Conservation (phyloP, 106 monocot genomes). For the Ottelia alismoides region DNA sequence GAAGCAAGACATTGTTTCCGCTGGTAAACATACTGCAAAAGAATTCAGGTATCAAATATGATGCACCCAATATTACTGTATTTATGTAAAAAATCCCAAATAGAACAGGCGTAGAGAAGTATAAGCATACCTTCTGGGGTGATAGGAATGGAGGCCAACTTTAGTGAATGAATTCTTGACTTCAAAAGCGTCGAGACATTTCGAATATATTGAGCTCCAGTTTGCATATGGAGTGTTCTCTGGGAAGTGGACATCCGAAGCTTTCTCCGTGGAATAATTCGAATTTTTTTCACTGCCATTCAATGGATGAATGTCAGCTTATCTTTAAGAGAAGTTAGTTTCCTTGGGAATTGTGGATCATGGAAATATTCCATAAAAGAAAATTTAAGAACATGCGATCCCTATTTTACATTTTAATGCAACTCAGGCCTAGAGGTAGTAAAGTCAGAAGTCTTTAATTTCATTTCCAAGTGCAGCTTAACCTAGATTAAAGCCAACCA, state of each 20-base stretch:
- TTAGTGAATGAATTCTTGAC: constrained; percentile 49
- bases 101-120: background rate
- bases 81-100: no score
- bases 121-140: constrained; percentile 43
- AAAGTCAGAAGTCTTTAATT: no score
- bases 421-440: no score
- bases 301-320: background rate
- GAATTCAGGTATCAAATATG: background rate
- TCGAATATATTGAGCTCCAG: constrained; percentile 52
- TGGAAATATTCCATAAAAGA: no score
- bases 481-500: no score
- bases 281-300: constrained; percentile 61
- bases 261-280: constrained; percentile 32
- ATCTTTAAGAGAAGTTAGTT: constrained; percentile 1
- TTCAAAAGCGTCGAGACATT: constrained; percentile 50
- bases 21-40: background rate
- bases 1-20: constrained; percentile 52
- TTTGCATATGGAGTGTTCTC: constrained; percentile 37
- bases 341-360: no score
- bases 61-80: no score
- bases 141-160: constrained; percentile 26
- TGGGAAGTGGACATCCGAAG: constrained; percentile 45
- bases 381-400: no score
- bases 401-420: no score
- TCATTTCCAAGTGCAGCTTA: no score